phyloP scores from a whole-genome alignment of 306 rosid genomes.

The Citrullus amarus region DNA sequence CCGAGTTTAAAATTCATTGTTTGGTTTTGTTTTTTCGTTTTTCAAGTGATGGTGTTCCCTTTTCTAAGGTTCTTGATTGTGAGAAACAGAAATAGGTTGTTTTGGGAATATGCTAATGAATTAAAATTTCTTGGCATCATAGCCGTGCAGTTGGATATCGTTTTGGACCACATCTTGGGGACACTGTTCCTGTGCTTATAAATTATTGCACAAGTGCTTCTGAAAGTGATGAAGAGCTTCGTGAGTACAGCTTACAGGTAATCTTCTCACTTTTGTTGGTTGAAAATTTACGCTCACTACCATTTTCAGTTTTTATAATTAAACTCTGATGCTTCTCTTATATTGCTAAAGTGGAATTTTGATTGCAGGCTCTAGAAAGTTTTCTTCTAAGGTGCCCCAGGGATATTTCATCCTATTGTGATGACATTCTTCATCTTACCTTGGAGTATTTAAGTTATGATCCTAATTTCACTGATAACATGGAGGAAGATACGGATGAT shows the following conservation, averaged over 20 bases:
- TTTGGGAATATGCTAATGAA: conserved; percentile 8
- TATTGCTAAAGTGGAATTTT: conserved; percentile 16
- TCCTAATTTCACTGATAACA: conserved; percentile 95
- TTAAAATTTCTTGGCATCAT: conserved; percentile 21
- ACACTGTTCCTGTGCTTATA: conserved; percentile 78
- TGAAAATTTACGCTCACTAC: neutral
- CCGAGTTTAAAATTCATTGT: neutral
- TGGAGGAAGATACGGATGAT: conserved; percentile 97
- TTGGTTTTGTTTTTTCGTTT: neutral
- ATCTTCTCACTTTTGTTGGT: neutral
- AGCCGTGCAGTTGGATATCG: conserved; percentile 99
- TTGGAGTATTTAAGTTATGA: conserved; percentile 87
- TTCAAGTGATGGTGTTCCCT: neutral
- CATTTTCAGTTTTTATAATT: neutral
- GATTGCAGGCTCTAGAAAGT: conserved; percentile 75
- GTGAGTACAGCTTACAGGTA: conserved; percentile 98
- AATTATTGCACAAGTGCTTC: conserved; percentile 80
- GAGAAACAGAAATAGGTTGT: neutral
- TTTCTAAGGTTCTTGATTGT: neutral
- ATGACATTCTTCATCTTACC: conserved; percentile 76
- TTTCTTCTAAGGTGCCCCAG: conserved; percentile 94
- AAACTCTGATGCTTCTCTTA: neutral
- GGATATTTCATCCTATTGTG: conserved; percentile 78
- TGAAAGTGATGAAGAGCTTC: conserved; percentile 96
- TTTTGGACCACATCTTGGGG: conserved; percentile 88